Conservation (phyloP, 2,329 filamentous ascomycete genomes). For the Colletotrichum sp. region DNA sequence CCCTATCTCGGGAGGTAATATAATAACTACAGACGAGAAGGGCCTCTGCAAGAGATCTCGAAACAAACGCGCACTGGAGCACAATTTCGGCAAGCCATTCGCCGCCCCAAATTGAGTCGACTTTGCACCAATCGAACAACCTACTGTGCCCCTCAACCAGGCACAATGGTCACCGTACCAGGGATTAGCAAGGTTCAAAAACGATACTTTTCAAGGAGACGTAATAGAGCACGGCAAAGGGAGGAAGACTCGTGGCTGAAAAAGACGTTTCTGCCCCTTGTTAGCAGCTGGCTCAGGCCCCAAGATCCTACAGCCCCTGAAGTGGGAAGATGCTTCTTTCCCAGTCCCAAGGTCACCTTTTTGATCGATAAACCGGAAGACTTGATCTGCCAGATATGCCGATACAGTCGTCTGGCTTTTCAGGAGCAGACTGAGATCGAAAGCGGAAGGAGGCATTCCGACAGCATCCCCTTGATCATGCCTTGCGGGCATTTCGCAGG, state of each 20-base stretch:
- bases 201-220: neutral
- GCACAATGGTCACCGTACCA: neutral
- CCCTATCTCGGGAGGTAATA: neutral
- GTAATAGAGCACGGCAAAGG: neutral
- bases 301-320: neutral
- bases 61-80: neutral
- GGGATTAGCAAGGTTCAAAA: neutral
- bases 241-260: neutral
- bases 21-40: neutral
- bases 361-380: constrained; percentile 26
- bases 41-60: neutral
- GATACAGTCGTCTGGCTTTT: constrained; percentile 22
- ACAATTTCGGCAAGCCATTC: neutral
- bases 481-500: constrained; percentile 41
- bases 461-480: constrained; percentile 30
- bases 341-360: constrained; percentile 32
- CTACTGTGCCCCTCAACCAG: neutral
- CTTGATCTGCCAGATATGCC: constrained; percentile 31
- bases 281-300: neutral
- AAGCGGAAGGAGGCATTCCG: neutral
- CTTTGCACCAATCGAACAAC: neutral
- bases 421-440: neutral
- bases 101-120: neutral
- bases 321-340: constrained; percentile 24
- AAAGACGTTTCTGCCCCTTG: neutral